A percentile compares a stretch with the other conserved stretches of the same genome.
Conservation (phyloP, 1,284 basidiomycete genomes). For the Coniferiporia weirii region DNA sequence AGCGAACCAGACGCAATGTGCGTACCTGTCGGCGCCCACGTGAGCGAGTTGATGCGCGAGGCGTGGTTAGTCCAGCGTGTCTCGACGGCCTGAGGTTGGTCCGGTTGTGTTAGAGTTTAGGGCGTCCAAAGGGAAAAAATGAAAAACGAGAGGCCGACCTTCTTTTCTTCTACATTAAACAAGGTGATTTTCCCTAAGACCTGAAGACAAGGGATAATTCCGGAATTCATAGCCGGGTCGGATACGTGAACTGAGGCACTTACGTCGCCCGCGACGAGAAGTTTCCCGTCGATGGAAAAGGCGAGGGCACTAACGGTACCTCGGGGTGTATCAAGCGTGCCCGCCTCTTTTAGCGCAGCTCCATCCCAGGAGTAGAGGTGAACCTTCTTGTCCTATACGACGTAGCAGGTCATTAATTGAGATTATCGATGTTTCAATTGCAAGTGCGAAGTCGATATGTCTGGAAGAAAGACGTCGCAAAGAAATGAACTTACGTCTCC, state of each 20-base stretch:
- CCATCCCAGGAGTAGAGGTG: conserved; percentile 70
- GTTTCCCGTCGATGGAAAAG: conserved; percentile 73
- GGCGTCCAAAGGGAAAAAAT: neutral
- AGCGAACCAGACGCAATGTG: conserved; percentile 84
- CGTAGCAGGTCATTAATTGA: neutral
- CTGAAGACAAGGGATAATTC: conserved; percentile 30
- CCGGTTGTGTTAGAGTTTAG: conserved; percentile 17
- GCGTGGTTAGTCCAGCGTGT: conserved; percentile 87
- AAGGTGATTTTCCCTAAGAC: conserved; percentile 77
- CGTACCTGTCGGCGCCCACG: conserved; percentile 71
- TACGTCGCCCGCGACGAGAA: conserved; percentile 82
- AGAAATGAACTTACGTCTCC: conserved; percentile 48
- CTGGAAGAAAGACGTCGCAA: neutral
- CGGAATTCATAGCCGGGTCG: neutral
- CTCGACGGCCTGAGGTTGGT: conserved; percentile 46
- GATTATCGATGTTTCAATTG: neutral
- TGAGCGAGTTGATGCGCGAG: conserved; percentile 74
- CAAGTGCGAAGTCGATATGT: neutral
- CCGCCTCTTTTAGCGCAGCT: conserved; percentile 47
- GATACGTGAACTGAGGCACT: neutral
- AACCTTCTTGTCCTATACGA: conserved; percentile 65
- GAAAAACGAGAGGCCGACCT: conserved; percentile 34
- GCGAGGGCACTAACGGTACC: conserved; percentile 73
- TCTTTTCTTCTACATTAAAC: conserved; percentile 64
- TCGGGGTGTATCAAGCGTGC: conserved; percentile 64